phyloP scores from a whole-genome alignment of 2,329 filamentous ascomycete genomes.

The Aureobasidium vineae region DNA sequence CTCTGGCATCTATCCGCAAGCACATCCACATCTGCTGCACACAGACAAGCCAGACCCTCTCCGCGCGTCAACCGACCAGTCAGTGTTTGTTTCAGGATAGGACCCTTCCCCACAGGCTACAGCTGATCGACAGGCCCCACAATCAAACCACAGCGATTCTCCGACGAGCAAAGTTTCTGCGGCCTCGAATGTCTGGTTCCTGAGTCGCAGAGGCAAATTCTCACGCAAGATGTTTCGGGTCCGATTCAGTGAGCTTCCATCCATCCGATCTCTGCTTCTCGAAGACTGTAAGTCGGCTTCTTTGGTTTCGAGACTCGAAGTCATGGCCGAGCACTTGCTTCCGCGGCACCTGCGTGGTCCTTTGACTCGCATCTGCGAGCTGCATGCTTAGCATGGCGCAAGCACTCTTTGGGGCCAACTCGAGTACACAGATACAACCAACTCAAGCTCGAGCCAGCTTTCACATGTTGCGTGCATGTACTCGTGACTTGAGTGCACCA shows the following conservation, averaged over 20 bases:
- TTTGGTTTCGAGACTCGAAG: not conserved
- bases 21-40: not conserved
- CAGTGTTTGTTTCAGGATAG: conserved; percentile 15
- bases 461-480: conserved; percentile 22
- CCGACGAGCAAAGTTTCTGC: conserved; percentile 10
- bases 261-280: conserved; percentile 12
- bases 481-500: conserved; percentile 14
- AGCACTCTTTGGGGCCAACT: not conserved
- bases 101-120: conserved; percentile 20
- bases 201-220: conserved; percentile 19
- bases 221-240: conserved; percentile 2
- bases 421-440: not conserved
- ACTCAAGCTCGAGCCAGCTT: conserved; percentile 4
- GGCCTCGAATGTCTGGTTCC: conserved; percentile 16
- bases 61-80: conserved; percentile 24
- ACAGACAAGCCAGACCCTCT: not conserved
- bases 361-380: conserved; percentile 18
- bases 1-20: not conserved
- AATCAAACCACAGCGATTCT: conserved; percentile 11
- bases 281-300: not conserved
- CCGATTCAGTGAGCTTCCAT: conserved; percentile 2
- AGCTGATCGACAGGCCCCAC: conserved; percentile 6
- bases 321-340: not conserved
- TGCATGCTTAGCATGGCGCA: conserved; percentile 15
- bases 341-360: conserved; percentile 11